Conservation (phyloP, 2,329 filamentous ascomycete genomes). For the Neodidymelliopsis sp. region DNA sequence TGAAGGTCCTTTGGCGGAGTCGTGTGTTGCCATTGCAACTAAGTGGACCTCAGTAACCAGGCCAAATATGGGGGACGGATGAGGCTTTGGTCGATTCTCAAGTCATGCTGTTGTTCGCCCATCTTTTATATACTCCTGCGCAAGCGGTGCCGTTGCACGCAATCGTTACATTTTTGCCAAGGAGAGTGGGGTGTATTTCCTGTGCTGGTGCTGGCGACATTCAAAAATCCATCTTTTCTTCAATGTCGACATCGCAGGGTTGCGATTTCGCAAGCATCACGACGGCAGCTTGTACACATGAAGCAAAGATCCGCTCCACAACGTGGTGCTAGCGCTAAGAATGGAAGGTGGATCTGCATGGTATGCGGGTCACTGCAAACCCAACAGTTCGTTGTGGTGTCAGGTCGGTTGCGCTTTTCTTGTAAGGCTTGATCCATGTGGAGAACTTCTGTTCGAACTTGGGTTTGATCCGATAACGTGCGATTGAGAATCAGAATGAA, state of each 20-base stretch:
- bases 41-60: neutral
- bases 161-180: constrained; percentile 18
- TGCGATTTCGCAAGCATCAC: constrained; percentile 17
- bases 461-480: neutral
- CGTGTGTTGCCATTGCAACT: constrained; percentile 15
- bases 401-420: constrained; percentile 5
- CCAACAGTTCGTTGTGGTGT: constrained; percentile 9
- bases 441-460: neutral
- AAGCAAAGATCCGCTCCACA: constrained; percentile 9
- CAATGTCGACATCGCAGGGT: constrained; percentile 25
- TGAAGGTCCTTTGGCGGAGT: constrained; percentile 19
- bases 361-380: constrained; percentile 9
- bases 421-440: constrained; percentile 2
- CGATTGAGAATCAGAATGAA: too few species aligned
- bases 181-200: neutral
- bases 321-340: constrained; percentile 2
- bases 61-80: neutral
- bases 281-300: constrained; percentile 11
- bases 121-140: neutral
- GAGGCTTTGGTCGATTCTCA: neutral
- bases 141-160: neutral
- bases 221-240: constrained; percentile 11
- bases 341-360: constrained; percentile 14
- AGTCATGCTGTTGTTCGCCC: neutral
- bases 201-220: constrained; percentile 1